A percentile compares a stretch with the other conserved stretches of the same genome.
Conservation (phyloP, 768 basidiomycete species). For the Cystobasidiopsis lactophilus region DNA sequence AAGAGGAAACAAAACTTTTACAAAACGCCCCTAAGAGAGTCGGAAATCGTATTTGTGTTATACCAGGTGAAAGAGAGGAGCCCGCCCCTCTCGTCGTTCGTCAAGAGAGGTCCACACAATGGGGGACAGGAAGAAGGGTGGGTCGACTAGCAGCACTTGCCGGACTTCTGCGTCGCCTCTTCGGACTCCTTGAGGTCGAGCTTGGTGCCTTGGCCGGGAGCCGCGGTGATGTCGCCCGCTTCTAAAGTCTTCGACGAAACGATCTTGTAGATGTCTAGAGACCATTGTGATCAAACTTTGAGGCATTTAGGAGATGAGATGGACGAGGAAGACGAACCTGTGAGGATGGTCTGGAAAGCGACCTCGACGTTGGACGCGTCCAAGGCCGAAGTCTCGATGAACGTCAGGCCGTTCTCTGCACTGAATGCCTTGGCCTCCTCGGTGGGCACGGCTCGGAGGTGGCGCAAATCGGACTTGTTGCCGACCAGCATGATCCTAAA, state of each 20-base stretch:
- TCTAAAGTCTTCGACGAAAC: constrained; percentile 90
- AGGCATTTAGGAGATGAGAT: neutral
- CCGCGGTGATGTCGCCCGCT: constrained; percentile 52
- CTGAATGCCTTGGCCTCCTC: constrained; percentile 89
- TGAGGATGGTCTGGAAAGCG: constrained; percentile 90
- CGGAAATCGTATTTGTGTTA: too few relatives aligned
- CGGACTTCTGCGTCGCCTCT: neutral
- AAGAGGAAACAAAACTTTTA: too few relatives aligned
- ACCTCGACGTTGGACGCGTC: constrained; percentile 96
- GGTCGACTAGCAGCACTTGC: constrained; percentile 1
- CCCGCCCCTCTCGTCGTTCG: too few relatives aligned
- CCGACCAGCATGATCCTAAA: constrained; percentile 80
- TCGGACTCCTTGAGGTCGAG: constrained; percentile 38
- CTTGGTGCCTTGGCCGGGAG: constrained; percentile 49
- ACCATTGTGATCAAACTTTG: neutral
- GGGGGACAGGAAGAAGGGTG: too few relatives aligned
- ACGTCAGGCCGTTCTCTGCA: constrained; percentile 33
- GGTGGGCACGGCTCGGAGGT: constrained; percentile 81
- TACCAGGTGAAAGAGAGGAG: too few relatives aligned
- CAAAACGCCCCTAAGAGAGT: too few relatives aligned
- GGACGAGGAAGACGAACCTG: constrained; percentile 35
- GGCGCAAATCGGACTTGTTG: constrained; percentile 99
- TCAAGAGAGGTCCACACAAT: too few relatives aligned
- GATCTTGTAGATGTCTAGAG: constrained; percentile 82
- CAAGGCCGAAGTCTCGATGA: constrained; percentile 95